Evolutionary conservation across 2,329 filamentous ascomycete species (phyloP).

Genomic region (Aureobasidium sp.): DNA sequence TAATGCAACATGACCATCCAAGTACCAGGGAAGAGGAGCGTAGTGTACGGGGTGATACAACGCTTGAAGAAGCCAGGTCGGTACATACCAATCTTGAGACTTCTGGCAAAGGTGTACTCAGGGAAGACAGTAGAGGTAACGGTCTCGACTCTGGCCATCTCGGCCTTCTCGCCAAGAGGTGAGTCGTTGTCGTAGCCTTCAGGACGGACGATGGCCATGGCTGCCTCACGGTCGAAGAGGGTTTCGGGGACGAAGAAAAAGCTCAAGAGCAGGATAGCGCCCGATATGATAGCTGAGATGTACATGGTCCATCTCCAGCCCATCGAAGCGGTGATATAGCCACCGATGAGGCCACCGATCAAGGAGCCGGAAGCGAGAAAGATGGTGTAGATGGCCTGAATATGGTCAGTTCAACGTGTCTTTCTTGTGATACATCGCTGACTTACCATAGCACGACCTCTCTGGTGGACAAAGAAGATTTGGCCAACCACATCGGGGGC

Average conservation of each 20-base stretch:
- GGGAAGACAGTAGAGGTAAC: slow-evolving; percentile 13
- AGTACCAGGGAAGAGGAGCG: slow-evolving; percentile 33
- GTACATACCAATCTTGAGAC: slow-evolving; percentile 31
- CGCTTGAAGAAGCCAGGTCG: slow-evolving; percentile 27
- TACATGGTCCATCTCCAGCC: slow-evolving; percentile 35
- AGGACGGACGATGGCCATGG: slow-evolving; percentile 16
- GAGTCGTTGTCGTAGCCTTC: slow-evolving; percentile 16
- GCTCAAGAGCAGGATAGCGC: slow-evolving; percentile 26
- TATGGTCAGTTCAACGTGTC: slow-evolving; percentile 11
- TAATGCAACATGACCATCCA: slow-evolving; percentile 37
- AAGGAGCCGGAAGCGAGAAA: slow-evolving; percentile 32
- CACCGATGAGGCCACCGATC: slow-evolving; percentile 32
- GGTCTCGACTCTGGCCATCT: slow-evolving; percentile 20
- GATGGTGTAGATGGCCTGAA: slow-evolving; percentile 33
- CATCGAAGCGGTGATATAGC: slow-evolving; percentile 31
- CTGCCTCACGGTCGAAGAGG: slow-evolving; percentile 28
- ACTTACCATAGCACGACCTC: slow-evolving; percentile 12
- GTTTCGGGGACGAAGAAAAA: slow-evolving; percentile 35
- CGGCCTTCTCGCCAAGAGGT: slow-evolving; percentile 19
- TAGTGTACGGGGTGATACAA: slow-evolving; percentile 31
- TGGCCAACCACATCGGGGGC: slow-evolving; percentile 35
- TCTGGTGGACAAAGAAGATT: slow-evolving; percentile 34
- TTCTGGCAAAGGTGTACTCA: slow-evolving; percentile 28
- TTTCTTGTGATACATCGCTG: slow-evolving; percentile 18
- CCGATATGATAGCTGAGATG: slow-evolving; percentile 32